phyloP scores from a whole-genome alignment of 768 basidiomycete genomes.

The Lentinula raphanica region DNA sequence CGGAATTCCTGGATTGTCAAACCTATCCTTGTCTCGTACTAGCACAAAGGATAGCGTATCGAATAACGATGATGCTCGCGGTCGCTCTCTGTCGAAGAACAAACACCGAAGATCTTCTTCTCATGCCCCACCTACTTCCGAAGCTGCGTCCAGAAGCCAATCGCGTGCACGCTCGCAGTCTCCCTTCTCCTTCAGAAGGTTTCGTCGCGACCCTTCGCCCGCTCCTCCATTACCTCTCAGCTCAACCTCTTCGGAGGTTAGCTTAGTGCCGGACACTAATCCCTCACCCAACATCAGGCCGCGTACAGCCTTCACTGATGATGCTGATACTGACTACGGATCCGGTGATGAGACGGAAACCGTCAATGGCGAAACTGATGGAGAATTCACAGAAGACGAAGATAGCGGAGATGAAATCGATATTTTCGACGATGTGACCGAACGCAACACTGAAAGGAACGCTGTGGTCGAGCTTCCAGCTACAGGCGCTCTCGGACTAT shows the following conservation, averaged over 20 bases:
- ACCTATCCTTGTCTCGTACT: conserved; percentile 57
- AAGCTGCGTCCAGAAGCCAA: conserved; percentile 40
- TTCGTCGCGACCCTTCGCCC: conserved; percentile 52
- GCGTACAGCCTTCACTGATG: conserved; percentile 53
- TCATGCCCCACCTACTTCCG: conserved; percentile 31
- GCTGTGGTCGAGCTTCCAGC: conserved; percentile 39
- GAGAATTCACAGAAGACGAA: conserved; percentile 48
- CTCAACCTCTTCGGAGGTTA: conserved; percentile 59
- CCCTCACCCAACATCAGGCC: conserved; percentile 50
- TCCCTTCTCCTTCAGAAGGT: conserved; percentile 66
- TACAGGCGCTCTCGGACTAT: conserved; percentile 30
- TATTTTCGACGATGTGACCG: conserved; percentile 74
- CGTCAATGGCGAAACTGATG: conserved; percentile 49
- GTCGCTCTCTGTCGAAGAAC: conserved; percentile 42
- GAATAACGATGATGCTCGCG: conserved; percentile 44
- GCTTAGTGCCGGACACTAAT: conserved; percentile 46
- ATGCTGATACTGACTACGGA: conserved; percentile 38
- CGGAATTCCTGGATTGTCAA: conserved; percentile 41
- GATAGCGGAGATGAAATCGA: conserved; percentile 57
- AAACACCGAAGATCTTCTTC: conserved; percentile 48
- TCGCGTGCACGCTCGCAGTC: conserved; percentile 72
- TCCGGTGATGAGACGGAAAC: conserved; percentile 59
- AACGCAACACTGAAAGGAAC: conserved; percentile 85
- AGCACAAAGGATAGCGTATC: conserved; percentile 30
- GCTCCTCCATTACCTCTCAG: conserved; percentile 46